Evolutionary conservation across 23 red algal genomes (phyloP).

Genomic region (Gracilaria domingensis): DNA sequence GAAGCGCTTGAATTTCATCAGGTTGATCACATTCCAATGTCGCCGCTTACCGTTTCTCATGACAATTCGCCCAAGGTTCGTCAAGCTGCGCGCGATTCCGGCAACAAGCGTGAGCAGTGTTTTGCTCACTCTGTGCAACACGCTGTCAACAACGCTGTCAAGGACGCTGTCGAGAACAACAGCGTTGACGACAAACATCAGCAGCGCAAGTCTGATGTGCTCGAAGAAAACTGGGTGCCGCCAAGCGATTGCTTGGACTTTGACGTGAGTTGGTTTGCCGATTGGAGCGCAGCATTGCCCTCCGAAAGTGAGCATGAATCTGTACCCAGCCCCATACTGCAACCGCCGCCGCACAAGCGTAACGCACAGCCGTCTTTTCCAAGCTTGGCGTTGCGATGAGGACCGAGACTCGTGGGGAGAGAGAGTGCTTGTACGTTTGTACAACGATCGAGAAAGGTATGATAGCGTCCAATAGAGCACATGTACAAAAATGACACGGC

Average conservation of each 20-base stretch:
- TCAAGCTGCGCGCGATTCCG: not conserved
- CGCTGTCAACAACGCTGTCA: not conserved
- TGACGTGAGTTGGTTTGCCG: constrained; percentile 2
- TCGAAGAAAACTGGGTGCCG: not conserved
- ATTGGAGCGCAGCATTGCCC: not conserved
- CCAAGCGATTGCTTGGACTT: not conserved
- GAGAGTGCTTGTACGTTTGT: too few relatives aligned
- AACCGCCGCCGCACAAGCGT: not conserved
- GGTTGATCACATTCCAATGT: not conserved
- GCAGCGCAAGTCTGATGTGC: not conserved
- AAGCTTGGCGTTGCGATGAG: not conserved
- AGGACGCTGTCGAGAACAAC: not conserved
- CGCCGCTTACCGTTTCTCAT: constrained; percentile 19
- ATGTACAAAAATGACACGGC: not conserved
- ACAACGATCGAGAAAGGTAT: not conserved
- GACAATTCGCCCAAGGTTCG: constrained; percentile 8
- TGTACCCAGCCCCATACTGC: not conserved
- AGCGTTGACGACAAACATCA: not conserved
- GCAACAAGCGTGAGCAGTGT: not conserved
- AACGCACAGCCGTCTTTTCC: not conserved
- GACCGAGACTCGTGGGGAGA: not conserved
- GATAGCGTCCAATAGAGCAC: not conserved
- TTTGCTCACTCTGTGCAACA: not conserved
- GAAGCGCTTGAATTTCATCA: not conserved
- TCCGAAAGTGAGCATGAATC: constrained; percentile 16